Evolutionary conservation across 495 filamentous ascomycete species (phyloP), one percentile per base, ranked within the genome.

Genomic region (Schizothecium vesticola): DNA sequence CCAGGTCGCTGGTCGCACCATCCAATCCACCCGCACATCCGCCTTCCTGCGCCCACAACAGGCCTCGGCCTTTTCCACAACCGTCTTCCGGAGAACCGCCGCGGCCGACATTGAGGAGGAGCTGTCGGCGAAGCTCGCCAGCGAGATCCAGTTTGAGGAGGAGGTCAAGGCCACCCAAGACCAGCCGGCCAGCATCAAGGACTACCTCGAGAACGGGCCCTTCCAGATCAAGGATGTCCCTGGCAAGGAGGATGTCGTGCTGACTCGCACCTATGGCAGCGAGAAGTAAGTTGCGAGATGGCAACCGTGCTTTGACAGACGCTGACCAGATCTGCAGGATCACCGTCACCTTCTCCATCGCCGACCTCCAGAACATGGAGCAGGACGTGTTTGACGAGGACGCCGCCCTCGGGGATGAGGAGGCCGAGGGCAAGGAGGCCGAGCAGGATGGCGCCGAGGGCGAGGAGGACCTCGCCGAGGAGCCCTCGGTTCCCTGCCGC

Each of bases 261-360:
- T 99, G 68, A 89, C 86, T 59, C 90, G 93, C 74, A 90, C 87
- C 73, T 94, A 91, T 69, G 91, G 90, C 74, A 89, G 94, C 74
- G 95, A 99, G 83, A 91, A 86, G 92, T 96, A 80, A 79, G 88
- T 80, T 24, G 16, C 7, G 0, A 5, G 2, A 33, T 6, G 12
- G 9, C 22, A 24, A 25, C 24, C 23, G 43, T 22, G 22, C 22
- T 11, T 9, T 19, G 4, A 21, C 5, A 5, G 5, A 57, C n/a
- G 12, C 21, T 12, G 13, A 29, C 25, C 31, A 28, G 25, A 8
- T 23, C 36, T 31, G 11, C 70, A 97, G 92, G 70, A 96, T 99
- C 83, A 89, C 89, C 67, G 87, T 98, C 70, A 88, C 89, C 70
- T 99, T 99, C 85, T 95, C 93, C 70, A 93, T 97, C 76, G 88